Conservation (phyloP, 1,284 basidiomycete species). For the Austropuccinia psidii region DNA sequence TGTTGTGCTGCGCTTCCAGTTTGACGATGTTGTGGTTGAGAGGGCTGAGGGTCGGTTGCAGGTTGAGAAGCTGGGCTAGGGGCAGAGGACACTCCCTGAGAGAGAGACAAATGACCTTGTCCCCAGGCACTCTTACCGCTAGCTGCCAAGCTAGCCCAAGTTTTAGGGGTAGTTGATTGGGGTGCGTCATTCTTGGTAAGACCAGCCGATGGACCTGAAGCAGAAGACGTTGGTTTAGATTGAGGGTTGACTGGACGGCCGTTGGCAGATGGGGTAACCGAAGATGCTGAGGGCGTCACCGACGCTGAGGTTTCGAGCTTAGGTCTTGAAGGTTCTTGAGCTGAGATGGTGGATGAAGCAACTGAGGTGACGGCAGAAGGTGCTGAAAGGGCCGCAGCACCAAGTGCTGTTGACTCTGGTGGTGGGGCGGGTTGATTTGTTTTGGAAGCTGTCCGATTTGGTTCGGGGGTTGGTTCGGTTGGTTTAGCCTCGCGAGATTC, state of each 20-base stretch:
- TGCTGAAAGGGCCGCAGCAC: slow-evolving; percentile 47
- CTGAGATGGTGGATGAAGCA: slow-evolving; percentile 39
- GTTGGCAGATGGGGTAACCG: slow-evolving; percentile 43
- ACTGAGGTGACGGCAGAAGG: slow-evolving; percentile 46
- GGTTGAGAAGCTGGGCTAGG: slow-evolving; percentile 52
- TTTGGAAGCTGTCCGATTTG: slow-evolving; percentile 12
- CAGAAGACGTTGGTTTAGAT: slow-evolving; percentile 46
- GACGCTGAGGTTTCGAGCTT: slow-evolving; percentile 8
- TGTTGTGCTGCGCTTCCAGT: slow-evolving; percentile 1
- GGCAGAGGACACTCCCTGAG: slow-evolving; percentile 59
- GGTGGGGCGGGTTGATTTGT: background rate
- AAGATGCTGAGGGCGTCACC: slow-evolving; percentile 16
- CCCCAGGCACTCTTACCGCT: slow-evolving; percentile 71
- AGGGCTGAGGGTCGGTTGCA: slow-evolving; percentile 52
- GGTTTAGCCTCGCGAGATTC: slow-evolving; percentile 20
- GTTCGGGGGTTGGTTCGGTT: slow-evolving; percentile 3
- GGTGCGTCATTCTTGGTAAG: slow-evolving; percentile 51
- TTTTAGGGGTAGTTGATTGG: slow-evolving; percentile 60
- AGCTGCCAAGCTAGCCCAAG: slow-evolving; percentile 85
- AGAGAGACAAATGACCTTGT: slow-evolving; percentile 62
- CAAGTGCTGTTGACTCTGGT: slow-evolving; percentile 46
- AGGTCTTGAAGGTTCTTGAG: background rate
- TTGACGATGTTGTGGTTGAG: slow-evolving; percentile 39
- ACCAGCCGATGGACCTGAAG: slow-evolving; percentile 41
- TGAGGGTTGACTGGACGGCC: slow-evolving; percentile 29